Percentiles rank a stretch among this genome's conserved stretches.
Evolutionary conservation across 169 alveolate species (phyloP).

Genomic region (Plasmodium relictum): DNA sequence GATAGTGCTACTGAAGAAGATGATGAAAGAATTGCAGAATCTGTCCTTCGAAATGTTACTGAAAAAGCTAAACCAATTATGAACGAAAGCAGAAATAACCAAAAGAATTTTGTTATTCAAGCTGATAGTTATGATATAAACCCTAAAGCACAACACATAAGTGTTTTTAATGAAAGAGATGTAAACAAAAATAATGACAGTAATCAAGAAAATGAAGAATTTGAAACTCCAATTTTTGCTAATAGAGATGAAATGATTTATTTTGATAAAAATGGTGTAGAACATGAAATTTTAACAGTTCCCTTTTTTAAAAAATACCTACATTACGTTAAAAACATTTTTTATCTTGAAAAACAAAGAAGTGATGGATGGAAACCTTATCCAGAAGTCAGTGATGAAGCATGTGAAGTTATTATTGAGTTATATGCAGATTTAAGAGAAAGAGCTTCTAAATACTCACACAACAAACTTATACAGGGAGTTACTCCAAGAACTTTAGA

Average conservation of each 20-base stretch:
- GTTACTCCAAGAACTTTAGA: constrained; percentile 91
- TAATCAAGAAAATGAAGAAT: constrained; percentile 77
- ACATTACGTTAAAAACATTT: constrained; percentile 83
- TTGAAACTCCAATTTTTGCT: constrained; percentile 78
- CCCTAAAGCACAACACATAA: constrained; percentile 77
- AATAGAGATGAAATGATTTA: constrained; percentile 84
- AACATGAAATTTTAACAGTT: constrained; percentile 83
- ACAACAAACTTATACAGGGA: constrained; percentile 81
- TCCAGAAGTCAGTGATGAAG: constrained; percentile 88
- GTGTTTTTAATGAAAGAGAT: constrained; percentile 64
- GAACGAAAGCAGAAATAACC: constrained; percentile 77
- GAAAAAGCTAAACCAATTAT: constrained; percentile 83
- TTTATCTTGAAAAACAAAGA: constrained; percentile 83
- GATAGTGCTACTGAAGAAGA: constrained; percentile 85
- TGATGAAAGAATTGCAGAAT: constrained; percentile 86
- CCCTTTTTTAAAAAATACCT: constrained; percentile 85
- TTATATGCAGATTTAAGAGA: constrained; percentile 86
- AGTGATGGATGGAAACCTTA: constrained; percentile 85
- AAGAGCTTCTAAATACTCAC: constrained; percentile 79
- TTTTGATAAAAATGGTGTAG: constrained; percentile 82
- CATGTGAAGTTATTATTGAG: constrained; percentile 85
- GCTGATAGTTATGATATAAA: constrained; percentile 84
- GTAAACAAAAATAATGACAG: constrained; percentile 73
- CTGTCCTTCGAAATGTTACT: constrained; percentile 85
- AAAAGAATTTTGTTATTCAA: constrained; percentile 83